Base-by-base conservation (phyloP, 192 early-diverging fungal species). In the Gamsiella multidivaricata region DNA sequence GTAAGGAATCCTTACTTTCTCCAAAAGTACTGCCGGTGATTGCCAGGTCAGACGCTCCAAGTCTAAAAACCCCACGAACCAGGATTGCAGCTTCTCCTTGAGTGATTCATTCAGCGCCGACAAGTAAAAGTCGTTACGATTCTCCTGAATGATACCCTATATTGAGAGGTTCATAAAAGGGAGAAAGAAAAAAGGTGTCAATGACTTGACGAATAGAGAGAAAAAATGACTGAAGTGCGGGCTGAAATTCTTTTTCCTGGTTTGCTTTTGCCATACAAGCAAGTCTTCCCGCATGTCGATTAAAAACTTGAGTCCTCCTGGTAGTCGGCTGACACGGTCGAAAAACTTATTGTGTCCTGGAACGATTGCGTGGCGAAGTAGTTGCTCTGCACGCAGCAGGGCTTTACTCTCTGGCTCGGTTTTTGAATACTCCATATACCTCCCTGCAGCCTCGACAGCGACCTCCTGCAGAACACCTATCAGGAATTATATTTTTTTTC, bases 31-130 rank as follows among this genome's bases (percentile, higher is more conserved):
- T 2, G 93, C 94, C 9, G 92, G 89, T 9, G 89, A 91, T 62
- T 88, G 85, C 95, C 96, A 96, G 1, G 93, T 94, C 11, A 97
- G 84, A 36, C 92, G 84, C 49, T 93, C 90, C 18, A 96, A 83
- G 50, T 92, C 92, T 57, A 96, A 70, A 29, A 86, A 90, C 17
- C 88, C 90, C 29, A 94, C 85, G 25, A 96, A 87, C 89, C 90
- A 94, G n/a, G 81, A 82, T 65, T 93, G 88, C 3, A 97, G 75
- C 64, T 89, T 88, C 34, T 68, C 66, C 65, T 87, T 89, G 34
- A 96, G 84, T 22, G 80, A 83, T 23, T 91, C 87, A 66, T 89
- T 89, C 75, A 94, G 81, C 0, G 85, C 78, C 26, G 84, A 63
- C 9, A 91, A 58, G 18, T 86, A 69, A 14, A 81, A 66, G 33